Percentiles rank a stretch among this genome's conserved stretches.
Conservation (phyloP, 1,284 basidiomycete genomes). For the Pterula multifida region DNA sequence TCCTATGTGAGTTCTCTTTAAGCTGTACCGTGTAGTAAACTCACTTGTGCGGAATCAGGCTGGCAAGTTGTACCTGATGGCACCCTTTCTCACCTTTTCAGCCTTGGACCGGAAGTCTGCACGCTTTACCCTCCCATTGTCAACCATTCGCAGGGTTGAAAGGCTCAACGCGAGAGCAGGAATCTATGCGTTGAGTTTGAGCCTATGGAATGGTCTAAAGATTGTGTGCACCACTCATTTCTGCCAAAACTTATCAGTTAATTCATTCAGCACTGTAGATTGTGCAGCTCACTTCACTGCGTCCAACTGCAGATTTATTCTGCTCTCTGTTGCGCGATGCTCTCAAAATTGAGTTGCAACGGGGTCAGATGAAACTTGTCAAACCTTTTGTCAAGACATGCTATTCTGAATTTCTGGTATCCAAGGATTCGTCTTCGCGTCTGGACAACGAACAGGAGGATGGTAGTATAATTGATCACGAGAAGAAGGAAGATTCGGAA, state of each 20-base stretch:
- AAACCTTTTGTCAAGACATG: conserved; percentile 88
- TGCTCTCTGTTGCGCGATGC: conserved; percentile 83
- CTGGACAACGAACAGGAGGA: conserved; percentile 56
- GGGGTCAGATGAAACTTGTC: conserved; percentile 87
- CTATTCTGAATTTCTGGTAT: conserved; percentile 89
- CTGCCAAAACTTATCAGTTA: not conserved
- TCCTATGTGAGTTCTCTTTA: conserved; percentile 66
- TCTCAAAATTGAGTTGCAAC: conserved; percentile 79
- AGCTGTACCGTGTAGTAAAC: not conserved
- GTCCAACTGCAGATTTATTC: conserved; percentile 92
- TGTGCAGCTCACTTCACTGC: conserved; percentile 90
- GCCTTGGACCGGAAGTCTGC: conserved; percentile 90
- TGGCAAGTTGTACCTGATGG: conserved; percentile 82
- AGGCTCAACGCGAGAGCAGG: conserved; percentile 84
- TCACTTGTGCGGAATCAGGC: conserved; percentile 38
- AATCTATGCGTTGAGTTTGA: conserved; percentile 87
- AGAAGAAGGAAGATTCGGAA: conserved; percentile 32
- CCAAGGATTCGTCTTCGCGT: conserved; percentile 29
- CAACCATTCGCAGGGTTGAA: conserved; percentile 92
- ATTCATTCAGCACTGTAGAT: conserved; percentile 39
- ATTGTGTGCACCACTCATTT: conserved; percentile 48
- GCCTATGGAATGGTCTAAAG: conserved; percentile 94
- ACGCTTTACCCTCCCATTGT: conserved; percentile 85
- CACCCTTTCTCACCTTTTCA: conserved; percentile 85
- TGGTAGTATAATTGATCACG: conserved; percentile 45